Base-by-base conservation (phyloP, 805 yeast genomes). In the Yamadazyma akitaensis region DNA sequence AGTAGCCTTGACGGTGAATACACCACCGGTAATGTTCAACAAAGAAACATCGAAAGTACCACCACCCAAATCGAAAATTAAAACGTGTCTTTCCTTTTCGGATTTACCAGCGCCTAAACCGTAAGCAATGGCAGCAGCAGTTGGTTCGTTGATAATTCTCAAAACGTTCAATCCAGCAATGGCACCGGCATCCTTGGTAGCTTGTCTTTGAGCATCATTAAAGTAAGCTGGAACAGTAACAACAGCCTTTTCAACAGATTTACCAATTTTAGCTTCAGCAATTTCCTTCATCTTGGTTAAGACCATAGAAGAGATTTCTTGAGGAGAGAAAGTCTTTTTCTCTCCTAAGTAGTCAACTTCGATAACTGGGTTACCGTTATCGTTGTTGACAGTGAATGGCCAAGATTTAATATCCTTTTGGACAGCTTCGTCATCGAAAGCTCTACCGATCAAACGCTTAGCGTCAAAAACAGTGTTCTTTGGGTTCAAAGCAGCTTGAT, bases 21-120 rank as follows among this genome's bases (percentile, higher is more conserved):
- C 90, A 84, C 97, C 97, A 64, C 92, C 96, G 70, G 90, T 92
- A 68, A 89, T 88, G 68, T 88, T 82, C 63, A 89, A 79, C 59
- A 89, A 78, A 43, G 96, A 90, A 54, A 90, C 97, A 88, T 89
- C 97, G 75, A 89, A 89, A 64, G 97, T 89, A 80, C 97, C 97
- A 75, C 97, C 97, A 82, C 97, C 97, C 65, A 89, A 79, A 75
- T 89, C 97, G 79, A 89, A 89, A 64, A 89, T 89, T 65, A 89
- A 79, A 53, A 89, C 92, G 73, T 86, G 84, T 68, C 73, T 71
- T 64, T 70, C 76, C 65, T 72, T 72, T 62, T 72, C 77, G 45
- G 73, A 68, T 59, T 68, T 68, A 67, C 88, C 89, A 51, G 73
- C 68, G 82, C 92, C 96, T 62, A 91, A 80, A 75, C 97, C 97